Evolutionary conservation across 345 rosid genomes (phyloP).

Genomic region (Eucalyptus marginata): DNA sequence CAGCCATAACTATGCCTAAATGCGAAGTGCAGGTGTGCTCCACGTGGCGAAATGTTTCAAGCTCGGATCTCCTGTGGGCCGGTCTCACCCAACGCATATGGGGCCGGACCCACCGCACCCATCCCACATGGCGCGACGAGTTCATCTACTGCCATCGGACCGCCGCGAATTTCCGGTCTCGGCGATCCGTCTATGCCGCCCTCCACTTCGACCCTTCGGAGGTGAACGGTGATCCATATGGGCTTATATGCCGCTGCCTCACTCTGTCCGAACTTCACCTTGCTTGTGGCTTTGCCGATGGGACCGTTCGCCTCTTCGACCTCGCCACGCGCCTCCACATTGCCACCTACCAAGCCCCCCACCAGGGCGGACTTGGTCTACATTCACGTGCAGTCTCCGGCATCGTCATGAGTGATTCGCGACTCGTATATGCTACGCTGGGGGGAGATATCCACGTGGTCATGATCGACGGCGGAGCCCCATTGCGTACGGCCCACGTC

Average conservation of each 20-base stretch:
- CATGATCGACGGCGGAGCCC: conserved; percentile 7
- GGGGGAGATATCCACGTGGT: conserved; percentile 79
- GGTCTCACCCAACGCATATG: conserved; percentile 45
- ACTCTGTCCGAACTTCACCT: conserved; percentile 61
- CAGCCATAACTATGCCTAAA: not conserved
- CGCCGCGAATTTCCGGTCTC: conserved; percentile 40
- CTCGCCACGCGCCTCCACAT: conserved; percentile 43
- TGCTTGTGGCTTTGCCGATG: conserved; percentile 87
- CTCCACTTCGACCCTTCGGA: conserved; percentile 59
- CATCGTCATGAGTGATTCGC: conserved; percentile 24
- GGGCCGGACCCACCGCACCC: conserved; percentile 31
- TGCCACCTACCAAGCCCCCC: conserved; percentile 49
- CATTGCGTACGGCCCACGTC: conserved; percentile 29
- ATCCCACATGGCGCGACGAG: conserved; percentile 64
- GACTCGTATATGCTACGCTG: conserved; percentile 55
- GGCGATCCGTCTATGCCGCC: conserved; percentile 18
- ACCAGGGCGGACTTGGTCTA: conserved; percentile 49
- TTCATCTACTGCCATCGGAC: conserved; percentile 56
- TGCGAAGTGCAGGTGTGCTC: conserved; percentile 51
- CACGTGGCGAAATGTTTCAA: conserved; percentile 85
- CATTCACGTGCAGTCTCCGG: conserved; percentile 79
- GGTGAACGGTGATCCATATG: conserved; percentile 27
- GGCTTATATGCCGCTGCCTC: conserved; percentile 70
- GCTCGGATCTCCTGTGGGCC: conserved; percentile 70
- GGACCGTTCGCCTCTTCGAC: conserved; percentile 66